These are phyloP conservation scores for Viola pubescens DNA, from an alignment of 441 rosid species.

Conservation along the genomic window DNA sequence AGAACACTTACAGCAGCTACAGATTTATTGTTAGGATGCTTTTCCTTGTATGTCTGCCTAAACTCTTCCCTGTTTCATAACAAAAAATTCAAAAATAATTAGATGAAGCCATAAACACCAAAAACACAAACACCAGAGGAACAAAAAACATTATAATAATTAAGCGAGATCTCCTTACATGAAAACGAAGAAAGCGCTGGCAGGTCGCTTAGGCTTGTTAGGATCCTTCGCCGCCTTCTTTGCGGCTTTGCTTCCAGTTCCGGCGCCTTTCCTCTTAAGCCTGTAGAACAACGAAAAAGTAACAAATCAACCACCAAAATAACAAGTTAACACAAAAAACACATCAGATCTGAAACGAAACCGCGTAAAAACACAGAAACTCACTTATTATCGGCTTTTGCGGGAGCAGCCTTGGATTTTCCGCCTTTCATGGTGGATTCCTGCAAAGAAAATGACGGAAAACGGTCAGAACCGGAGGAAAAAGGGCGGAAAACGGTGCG, in stretches of 20 bases:
- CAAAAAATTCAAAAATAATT: not conserved
- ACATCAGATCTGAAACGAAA: not conserved
- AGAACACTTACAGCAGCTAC: conserved; percentile 54
- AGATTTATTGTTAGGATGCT: conserved; percentile 74
- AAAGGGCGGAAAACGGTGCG: conserved; percentile 13
- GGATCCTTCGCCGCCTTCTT: conserved; percentile 75
- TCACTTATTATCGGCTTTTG: conserved; percentile 35
- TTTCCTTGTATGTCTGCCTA: conserved; percentile 49
- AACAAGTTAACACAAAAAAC: not conserved
- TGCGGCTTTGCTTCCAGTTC: conserved; percentile 23
- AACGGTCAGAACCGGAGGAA: conserved; percentile 18
- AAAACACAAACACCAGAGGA: too few species aligned
- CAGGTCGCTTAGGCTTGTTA: conserved; percentile 84
- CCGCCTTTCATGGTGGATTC: conserved; percentile 62
- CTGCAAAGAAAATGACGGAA: conserved; percentile 11
- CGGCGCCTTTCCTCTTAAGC: conserved; percentile 44
- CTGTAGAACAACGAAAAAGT: conserved; percentile 19
- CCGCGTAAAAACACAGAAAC: conserved; percentile 1
- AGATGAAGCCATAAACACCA: not conserved
- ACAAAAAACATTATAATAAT: not conserved
- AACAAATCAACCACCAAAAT: not conserved
- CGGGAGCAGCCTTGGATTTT: conserved; percentile 35
- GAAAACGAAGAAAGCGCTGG: conserved; percentile 95
- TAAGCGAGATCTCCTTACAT: conserved; percentile 33
- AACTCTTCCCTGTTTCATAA: conserved; percentile 51